Conservation (phyloP, 2,329 filamentous ascomycete species). For the Cytospora leucostoma region DNA sequence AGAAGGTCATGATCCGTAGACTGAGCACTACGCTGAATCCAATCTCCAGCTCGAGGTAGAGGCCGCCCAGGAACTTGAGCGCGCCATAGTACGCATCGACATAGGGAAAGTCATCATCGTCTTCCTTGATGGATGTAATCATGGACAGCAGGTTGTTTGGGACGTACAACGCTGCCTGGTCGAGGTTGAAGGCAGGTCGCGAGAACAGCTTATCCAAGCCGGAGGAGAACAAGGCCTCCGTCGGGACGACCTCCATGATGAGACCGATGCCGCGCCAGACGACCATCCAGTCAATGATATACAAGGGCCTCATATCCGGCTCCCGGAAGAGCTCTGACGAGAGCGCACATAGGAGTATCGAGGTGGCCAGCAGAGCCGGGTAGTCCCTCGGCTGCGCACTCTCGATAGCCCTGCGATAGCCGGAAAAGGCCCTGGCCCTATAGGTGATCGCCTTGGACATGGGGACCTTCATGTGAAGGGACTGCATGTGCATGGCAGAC, state of each 20-base stretch:
- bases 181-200: slow-evolving; percentile 51
- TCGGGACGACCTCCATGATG: slow-evolving; percentile 46
- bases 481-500: slow-evolving; percentile 51
- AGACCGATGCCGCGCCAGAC: slow-evolving; percentile 57
- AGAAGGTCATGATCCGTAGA: slow-evolving; percentile 54
- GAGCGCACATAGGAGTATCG: slow-evolving; percentile 53
- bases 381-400: slow-evolving; percentile 47
- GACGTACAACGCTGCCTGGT: slow-evolving; percentile 43
- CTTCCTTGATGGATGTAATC: slow-evolving; percentile 46
- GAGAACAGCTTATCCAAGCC: slow-evolving; percentile 52
- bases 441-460: slow-evolving; percentile 45
- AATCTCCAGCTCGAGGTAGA: slow-evolving; percentile 50
- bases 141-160: slow-evolving; percentile 53
- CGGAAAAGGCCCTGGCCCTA: slow-evolving; percentile 51
- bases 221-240: slow-evolving; percentile 39
- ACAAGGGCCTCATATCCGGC: slow-evolving; percentile 46
- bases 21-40: slow-evolving; percentile 49
- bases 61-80: slow-evolving; percentile 52
- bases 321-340: slow-evolving; percentile 55
- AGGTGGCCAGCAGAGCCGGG: slow-evolving; percentile 53
- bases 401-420: slow-evolving; percentile 55
- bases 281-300: slow-evolving; percentile 57
- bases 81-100: slow-evolving; percentile 47
- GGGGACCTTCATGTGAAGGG: slow-evolving; percentile 43
- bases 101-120: slow-evolving; percentile 45